Conservation (phyloP, 2,329 filamentous ascomycete genomes). For the Aspergillus proliferans region DNA sequence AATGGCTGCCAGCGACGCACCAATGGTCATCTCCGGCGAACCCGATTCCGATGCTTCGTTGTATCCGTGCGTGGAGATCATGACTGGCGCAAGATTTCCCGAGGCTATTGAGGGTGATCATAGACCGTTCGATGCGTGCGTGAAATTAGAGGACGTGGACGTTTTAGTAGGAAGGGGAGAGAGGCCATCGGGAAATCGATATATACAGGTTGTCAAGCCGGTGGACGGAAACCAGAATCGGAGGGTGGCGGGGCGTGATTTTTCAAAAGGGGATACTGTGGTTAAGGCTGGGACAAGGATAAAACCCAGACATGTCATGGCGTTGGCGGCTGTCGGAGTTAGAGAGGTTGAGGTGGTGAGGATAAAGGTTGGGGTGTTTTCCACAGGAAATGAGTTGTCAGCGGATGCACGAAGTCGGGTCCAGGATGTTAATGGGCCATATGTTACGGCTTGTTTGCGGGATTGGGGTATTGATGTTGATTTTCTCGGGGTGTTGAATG, state of each 20-base stretch:
- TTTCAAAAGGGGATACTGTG: constrained; percentile 11
- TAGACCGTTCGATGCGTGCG: constrained; percentile 13
- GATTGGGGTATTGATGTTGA: constrained; percentile 10
- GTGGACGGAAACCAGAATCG: constrained; percentile 12
- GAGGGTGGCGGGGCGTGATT: constrained; percentile 17
- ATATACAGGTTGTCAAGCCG: constrained; percentile 12
- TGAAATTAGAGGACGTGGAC: constrained; percentile 15
- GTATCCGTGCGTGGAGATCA: constrained; percentile 22
- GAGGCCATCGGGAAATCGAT: neutral
- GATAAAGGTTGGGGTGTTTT: constrained; percentile 12
- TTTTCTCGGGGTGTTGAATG: constrained; percentile 16
- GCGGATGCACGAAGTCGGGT: constrained; percentile 4
- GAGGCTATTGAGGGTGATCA: neutral
- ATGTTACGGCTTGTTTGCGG: constrained; percentile 11
- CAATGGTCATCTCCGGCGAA: constrained; percentile 1
- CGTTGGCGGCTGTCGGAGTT: constrained; percentile 17
- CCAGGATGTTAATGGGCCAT: constrained; percentile 20
- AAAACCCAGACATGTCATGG: constrained; percentile 16
- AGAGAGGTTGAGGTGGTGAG: constrained; percentile 9
- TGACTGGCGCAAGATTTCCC: constrained; percentile 26
- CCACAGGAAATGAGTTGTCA: constrained; percentile 14
- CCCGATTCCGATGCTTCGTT: neutral
- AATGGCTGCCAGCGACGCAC: constrained; percentile 14
- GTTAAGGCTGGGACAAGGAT: constrained; percentile 10
- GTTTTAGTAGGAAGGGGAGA: neutral